These are phyloP conservation scores for Chaetomium cochliodes DNA, from an alignment of 495 filamentous ascomycete genomes.

Conservation along the genomic window DNA sequence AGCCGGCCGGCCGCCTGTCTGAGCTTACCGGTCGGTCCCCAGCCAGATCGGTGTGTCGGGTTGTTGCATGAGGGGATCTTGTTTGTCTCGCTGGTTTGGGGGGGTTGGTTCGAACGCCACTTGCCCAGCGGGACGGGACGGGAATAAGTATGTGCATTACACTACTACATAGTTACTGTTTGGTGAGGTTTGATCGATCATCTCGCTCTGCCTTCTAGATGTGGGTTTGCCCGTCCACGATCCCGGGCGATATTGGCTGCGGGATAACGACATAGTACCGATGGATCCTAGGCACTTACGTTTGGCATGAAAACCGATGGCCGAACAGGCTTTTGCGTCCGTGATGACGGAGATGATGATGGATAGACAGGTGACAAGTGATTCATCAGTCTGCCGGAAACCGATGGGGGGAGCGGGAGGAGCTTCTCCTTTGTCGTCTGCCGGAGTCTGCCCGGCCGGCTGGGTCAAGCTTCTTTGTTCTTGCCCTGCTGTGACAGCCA, in stretches of 20 bases:
- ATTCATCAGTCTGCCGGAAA: background rate
- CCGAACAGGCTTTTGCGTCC: background rate
- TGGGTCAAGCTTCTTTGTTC: background rate
- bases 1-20: background rate
- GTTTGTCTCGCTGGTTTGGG: too few species aligned
- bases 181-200: background rate
- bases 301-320: background rate
- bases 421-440: background rate
- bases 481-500: background rate
- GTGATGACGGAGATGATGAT: constrained; percentile 5
- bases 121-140: background rate
- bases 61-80: constrained; percentile 6
- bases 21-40: background rate
- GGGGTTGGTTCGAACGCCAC: background rate
- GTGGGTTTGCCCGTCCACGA: background rate
- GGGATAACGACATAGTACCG: too few species aligned
- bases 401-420: background rate
- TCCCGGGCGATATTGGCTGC: too few species aligned
- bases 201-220: background rate
- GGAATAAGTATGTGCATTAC: background rate
- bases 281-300: too few species aligned
- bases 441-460: background rate
- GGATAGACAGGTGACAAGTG: background rate
- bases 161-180: too few species aligned
- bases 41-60: constrained; percentile 5